These are phyloP conservation scores for Podosphaera xanthii DNA, from an alignment of 2,329 filamentous ascomycete genomes.

Conservation along the genomic window DNA sequence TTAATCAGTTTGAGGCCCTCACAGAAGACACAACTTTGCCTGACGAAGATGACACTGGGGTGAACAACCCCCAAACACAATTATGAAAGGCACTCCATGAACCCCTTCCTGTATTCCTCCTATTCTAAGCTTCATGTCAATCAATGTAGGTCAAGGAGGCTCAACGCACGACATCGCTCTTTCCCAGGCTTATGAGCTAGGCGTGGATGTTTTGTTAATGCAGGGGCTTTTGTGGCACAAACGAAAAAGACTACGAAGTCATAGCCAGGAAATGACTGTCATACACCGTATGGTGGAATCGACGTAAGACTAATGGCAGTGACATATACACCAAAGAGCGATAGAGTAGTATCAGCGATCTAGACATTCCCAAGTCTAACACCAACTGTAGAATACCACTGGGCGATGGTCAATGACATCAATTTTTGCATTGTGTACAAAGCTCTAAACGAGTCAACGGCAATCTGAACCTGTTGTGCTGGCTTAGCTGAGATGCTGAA, in stretches of 20 bases:
- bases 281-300: neutral
- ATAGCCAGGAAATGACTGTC: neutral
- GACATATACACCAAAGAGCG: neutral
- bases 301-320: neutral
- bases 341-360: neutral
- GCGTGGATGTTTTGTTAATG: neutral
- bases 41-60: no score
- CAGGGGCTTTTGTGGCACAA: neutral
- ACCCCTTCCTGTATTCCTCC: neutral
- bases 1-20: no score
- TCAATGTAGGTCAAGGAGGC: neutral
- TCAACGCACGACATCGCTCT: neutral
- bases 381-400: neutral
- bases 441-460: neutral
- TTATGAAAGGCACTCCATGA: neutral
- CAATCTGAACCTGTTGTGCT: no score
- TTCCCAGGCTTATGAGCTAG: neutral
- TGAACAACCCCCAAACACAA: no score
- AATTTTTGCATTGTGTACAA: neutral
- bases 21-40: no score
- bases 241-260: neutral
- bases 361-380: neutral
- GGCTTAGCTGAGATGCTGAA: no score
- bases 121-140: neutral
- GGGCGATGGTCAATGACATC: neutral